A percentile compares a stretch with the other conserved stretches of the same genome.
phyloP scores from a whole-genome alignment of 1,139 yeast genomes.

The Kodamaea plutei region DNA sequence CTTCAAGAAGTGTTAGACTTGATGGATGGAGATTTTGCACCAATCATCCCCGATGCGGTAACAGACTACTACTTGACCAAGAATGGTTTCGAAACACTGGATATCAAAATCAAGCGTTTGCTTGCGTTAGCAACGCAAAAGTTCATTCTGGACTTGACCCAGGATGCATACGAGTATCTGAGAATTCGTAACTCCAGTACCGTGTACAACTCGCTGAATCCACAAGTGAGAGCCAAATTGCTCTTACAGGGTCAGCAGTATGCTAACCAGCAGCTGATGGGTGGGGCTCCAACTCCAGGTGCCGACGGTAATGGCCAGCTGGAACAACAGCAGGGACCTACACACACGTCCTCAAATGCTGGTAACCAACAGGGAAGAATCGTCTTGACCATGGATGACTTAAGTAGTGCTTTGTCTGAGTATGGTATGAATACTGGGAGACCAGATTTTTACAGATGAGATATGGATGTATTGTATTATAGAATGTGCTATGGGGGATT shows the following conservation, averaged over 20 bases:
- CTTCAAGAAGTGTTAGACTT: slow-evolving; percentile 78
- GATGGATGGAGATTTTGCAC: slow-evolving; percentile 88
- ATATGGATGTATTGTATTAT: no score
- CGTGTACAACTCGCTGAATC: slow-evolving; percentile 78
- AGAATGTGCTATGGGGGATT: no score
- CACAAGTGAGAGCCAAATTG: slow-evolving; percentile 82
- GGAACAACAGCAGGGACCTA: slow-evolving; percentile 31
- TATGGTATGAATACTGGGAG: slow-evolving; percentile 88
- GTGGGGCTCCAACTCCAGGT: slow-evolving; percentile 35
- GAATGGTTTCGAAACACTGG: slow-evolving; percentile 84
- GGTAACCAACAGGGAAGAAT: slow-evolving; percentile 69
- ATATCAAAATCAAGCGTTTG: slow-evolving; percentile 74
- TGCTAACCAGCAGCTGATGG: slow-evolving; percentile 41
- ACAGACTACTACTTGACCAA: slow-evolving; percentile 88
- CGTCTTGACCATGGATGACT: slow-evolving; percentile 82
- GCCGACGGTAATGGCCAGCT: slow-evolving; percentile 24
- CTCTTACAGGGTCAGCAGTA: slow-evolving; percentile 64
- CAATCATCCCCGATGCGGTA: slow-evolving; percentile 97
- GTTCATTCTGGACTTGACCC: slow-evolving; percentile 89
- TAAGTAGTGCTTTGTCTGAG: slow-evolving; percentile 83
- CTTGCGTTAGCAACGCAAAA: slow-evolving; percentile 95
- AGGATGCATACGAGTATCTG: slow-evolving; percentile 94
- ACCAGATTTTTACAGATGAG: slow-evolving; percentile 80
- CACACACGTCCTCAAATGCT: slow-evolving; percentile 38
- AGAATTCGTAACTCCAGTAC: slow-evolving; percentile 83